Conservation (phyloP, 371 early-diverging fungal genomes). For the Lichtheimia hyalospora region DNA sequence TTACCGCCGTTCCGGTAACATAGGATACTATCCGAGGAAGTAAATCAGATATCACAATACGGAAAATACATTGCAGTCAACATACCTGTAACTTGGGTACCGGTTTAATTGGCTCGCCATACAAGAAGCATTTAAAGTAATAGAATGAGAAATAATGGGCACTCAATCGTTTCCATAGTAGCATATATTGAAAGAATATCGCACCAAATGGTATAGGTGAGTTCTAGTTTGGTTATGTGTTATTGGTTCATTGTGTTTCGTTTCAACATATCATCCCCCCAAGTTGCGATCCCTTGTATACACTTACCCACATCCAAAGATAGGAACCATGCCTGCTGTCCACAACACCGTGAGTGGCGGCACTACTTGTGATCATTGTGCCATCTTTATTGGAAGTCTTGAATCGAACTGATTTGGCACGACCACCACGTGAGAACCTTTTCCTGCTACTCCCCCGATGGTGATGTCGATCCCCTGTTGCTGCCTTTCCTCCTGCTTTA, state of each 20-base stretch:
- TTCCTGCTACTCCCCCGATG: too few species aligned
- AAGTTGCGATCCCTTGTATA: background rate
- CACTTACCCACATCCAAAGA: slow-evolving; percentile 37
- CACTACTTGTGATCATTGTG: background rate
- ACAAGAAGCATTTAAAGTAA: slow-evolving; percentile 57
- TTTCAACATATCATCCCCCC: slow-evolving; percentile 1
- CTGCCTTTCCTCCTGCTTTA: too few species aligned
- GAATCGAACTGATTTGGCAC: slow-evolving; percentile 12
- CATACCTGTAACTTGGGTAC: slow-evolving; percentile 58
- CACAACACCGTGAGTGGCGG: background rate
- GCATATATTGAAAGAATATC: slow-evolving; percentile 63
- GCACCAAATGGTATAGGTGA: slow-evolving; percentile 58
- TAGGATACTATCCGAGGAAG: slow-evolving; percentile 42
- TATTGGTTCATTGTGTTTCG: background rate
- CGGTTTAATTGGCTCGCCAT: slow-evolving; percentile 62
- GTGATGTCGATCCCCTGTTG: too few species aligned
- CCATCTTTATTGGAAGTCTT: slow-evolving; percentile 8
- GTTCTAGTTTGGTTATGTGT: slow-evolving; percentile 35
- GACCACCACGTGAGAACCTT: too few species aligned
- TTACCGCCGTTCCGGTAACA: slow-evolving; percentile 61
- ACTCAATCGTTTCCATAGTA: slow-evolving; percentile 60
- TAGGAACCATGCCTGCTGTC: slow-evolving; percentile 22
- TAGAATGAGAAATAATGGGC: slow-evolving; percentile 61
- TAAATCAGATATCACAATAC: slow-evolving; percentile 1
- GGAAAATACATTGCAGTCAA: background rate